Evolutionary conservation across 179 eudicot genomes (phyloP).

Genomic region (Dionaea muscipula): DNA sequence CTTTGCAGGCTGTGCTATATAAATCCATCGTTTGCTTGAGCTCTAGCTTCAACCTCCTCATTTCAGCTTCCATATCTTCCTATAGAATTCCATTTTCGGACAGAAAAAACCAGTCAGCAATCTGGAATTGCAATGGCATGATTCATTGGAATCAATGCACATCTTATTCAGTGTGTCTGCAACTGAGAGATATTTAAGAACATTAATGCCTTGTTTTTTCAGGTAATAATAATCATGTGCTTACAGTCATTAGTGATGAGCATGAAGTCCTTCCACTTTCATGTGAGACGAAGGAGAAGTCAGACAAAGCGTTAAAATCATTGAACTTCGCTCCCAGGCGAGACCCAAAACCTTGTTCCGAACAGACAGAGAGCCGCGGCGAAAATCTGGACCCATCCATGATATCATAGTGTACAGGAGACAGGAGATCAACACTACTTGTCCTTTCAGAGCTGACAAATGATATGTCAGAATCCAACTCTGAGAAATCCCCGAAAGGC

Average conservation of each 20-base stretch:
- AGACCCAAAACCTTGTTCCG: constrained; percentile 52
- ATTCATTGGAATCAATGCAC: background rate
- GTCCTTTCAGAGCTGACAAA: constrained; percentile 67
- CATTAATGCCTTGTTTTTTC: no score
- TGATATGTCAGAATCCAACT: constrained; percentile 63
- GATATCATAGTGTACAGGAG: constrained; percentile 43
- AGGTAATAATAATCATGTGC: constrained; percentile 11
- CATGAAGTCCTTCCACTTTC: constrained; percentile 32
- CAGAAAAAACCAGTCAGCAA: background rate
- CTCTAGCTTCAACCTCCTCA: constrained; percentile 70
- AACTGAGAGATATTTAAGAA: background rate
- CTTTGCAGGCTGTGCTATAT: constrained; percentile 89
- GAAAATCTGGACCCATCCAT: constrained; percentile 36
- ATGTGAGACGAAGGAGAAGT: constrained; percentile 25
- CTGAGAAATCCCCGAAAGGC: constrained; percentile 40
- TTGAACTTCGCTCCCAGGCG: constrained; percentile 12
- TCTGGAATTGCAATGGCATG: background rate
- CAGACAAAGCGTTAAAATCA: constrained; percentile 15
- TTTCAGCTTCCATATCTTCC: constrained; percentile 76
- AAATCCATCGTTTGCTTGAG: constrained; percentile 81
- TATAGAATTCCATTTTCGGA: constrained; percentile 10
- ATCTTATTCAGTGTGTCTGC: background rate
- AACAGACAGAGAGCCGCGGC: constrained; percentile 37
- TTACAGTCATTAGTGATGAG: constrained; percentile 27
- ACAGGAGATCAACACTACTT: constrained; percentile 49